A percentile compares a stretch with the other conserved stretches of the same genome.
phyloP scores from a whole-genome alignment of 2,329 filamentous ascomycete genomes.

The Thelonectria blattea region DNA sequence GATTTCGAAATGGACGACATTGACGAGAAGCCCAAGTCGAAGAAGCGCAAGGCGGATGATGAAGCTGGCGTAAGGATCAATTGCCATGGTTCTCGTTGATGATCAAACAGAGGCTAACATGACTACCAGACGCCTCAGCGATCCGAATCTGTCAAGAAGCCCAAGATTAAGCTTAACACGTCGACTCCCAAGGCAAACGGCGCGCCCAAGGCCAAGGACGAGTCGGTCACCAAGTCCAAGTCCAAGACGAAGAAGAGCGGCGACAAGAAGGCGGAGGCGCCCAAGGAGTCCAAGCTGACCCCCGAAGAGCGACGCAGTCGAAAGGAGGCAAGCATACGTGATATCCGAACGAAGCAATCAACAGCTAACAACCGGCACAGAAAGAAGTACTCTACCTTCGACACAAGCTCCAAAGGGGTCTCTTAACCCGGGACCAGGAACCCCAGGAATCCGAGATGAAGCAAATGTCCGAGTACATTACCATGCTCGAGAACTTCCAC shows the following conservation, averaged over 20 bases:
- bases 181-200: constrained; percentile 75
- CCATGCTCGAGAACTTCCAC: constrained; percentile 77
- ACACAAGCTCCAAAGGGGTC: constrained; percentile 93
- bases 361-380: constrained; percentile 50
- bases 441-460: constrained; percentile 89
- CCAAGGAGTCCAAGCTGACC: constrained; percentile 64
- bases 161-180: constrained; percentile 68
- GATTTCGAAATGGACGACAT: constrained; percentile 60
- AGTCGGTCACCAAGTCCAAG: constrained; percentile 60
- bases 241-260: constrained; percentile 61
- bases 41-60: constrained; percentile 89
- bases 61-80: constrained; percentile 57
- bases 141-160: constrained; percentile 69
- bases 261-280: constrained; percentile 61
- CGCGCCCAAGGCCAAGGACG: constrained; percentile 62
- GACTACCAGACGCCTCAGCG: constrained; percentile 60
- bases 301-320: constrained; percentile 63
- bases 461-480: constrained; percentile 76
- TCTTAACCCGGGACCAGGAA: constrained; percentile 81
- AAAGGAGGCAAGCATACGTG: constrained; percentile 58
- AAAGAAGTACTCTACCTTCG: constrained; percentile 89
- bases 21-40: constrained; percentile 65
- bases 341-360: not conserved
- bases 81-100: not conserved
- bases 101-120: constrained; percentile 23